phyloP scores from a whole-genome alignment of 2,329 filamentous ascomycete genomes.

The Aspergillus unguis region DNA sequence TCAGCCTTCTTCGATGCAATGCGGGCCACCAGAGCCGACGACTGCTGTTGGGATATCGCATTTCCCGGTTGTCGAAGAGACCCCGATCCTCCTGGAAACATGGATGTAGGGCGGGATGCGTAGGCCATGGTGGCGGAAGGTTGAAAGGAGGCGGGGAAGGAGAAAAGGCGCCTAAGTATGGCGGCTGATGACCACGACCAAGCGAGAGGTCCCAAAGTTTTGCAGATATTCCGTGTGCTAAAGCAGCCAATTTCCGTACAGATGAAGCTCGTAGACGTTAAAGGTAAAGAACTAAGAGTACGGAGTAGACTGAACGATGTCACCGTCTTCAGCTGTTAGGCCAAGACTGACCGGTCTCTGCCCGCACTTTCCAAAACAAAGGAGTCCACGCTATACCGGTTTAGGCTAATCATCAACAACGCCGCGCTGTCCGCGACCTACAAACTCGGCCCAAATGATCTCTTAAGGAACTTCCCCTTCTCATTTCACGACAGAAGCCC shows the following conservation, averaged over 20 bases:
- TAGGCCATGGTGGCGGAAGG: constrained; percentile 33
- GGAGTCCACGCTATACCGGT: constrained; percentile 26
- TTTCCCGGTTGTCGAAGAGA: constrained; percentile 31
- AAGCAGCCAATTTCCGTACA: background rate
- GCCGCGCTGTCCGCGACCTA: background rate
- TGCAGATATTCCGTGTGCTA: background rate
- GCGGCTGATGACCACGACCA: background rate
- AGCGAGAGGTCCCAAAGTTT: background rate
- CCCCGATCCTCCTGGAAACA: constrained; percentile 27
- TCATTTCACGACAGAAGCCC: too few species aligned
- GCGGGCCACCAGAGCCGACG: constrained; percentile 57
- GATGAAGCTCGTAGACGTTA: background rate
- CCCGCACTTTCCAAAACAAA: constrained; percentile 9
- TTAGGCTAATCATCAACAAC: constrained; percentile 41
- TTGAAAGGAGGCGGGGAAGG: background rate
- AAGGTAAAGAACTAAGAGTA: background rate
- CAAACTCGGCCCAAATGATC: background rate
- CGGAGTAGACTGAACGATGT: background rate
- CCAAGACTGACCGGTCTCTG: background rate
- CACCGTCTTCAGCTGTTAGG: too few species aligned
- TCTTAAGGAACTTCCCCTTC: background rate
- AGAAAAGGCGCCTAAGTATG: background rate
- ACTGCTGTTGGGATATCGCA: constrained; percentile 45
- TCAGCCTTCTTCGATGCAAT: constrained; percentile 63
- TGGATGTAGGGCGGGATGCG: constrained; percentile 33